Percentiles rank a stretch among this genome's conserved stretches.
Evolutionary conservation across 2,329 filamentous ascomycete species (phyloP).

Genomic region (Aureobasidium sp.): DNA sequence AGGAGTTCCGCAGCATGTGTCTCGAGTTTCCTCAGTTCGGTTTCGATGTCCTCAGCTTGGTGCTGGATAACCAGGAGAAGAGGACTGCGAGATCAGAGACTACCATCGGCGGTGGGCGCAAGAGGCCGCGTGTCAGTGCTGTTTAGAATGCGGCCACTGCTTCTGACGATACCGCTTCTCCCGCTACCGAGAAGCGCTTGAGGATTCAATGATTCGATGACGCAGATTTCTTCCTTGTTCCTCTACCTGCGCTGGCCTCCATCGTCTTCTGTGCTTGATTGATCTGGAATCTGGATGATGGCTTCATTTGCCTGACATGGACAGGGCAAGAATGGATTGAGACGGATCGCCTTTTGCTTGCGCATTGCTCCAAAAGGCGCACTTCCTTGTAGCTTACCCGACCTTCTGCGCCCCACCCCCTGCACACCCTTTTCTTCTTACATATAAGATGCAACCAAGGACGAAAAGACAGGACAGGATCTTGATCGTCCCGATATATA

Average conservation of each 20-base stretch:
- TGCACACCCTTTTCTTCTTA: background rate
- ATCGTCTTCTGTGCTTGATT: background rate
- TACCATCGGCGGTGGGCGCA: slow-evolving; percentile 27
- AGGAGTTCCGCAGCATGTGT: slow-evolving; percentile 76
- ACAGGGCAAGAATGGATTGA: background rate
- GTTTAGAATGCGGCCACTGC: background rate
- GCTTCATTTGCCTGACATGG: background rate
- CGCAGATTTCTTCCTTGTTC: background rate
- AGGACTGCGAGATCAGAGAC: slow-evolving; percentile 29
- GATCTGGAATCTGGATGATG: background rate
- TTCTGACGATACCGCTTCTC: background rate
- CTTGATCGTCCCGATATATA: background rate
- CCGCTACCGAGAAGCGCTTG: background rate
- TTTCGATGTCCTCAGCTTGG: slow-evolving; percentile 76
- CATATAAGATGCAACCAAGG: background rate
- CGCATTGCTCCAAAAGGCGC: background rate
- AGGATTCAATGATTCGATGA: background rate
- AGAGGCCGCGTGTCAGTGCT: slow-evolving; percentile 29
- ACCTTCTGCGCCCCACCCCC: background rate
- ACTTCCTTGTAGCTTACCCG: background rate
- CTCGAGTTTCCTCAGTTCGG: slow-evolving; percentile 85
- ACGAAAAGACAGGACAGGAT: background rate
- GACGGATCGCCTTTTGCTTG: background rate
- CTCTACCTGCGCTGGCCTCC: background rate
- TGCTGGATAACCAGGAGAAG: slow-evolving; percentile 44